Conservation (phyloP, 805 yeast species). For the Nadsonia fulvescens region DNA sequence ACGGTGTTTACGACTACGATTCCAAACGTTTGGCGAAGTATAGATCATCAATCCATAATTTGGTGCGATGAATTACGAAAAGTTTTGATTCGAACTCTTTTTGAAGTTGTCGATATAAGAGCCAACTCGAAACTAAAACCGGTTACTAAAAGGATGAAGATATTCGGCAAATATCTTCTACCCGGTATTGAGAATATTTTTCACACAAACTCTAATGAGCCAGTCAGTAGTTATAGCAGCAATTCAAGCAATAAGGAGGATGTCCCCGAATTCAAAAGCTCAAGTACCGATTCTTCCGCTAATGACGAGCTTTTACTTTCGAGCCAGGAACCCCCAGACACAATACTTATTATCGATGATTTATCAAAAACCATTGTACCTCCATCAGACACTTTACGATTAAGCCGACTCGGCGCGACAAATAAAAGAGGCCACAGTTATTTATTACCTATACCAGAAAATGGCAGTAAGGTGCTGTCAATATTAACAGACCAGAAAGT, state of each 20-base stretch:
- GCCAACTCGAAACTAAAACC: slow-evolving; percentile 23
- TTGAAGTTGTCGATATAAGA: slow-evolving; percentile 28
- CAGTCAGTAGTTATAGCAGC: neutral
- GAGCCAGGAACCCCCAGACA: too few relatives aligned
- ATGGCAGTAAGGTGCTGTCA: too few relatives aligned
- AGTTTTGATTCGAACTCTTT: slow-evolving; percentile 35
- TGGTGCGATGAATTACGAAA: slow-evolving; percentile 81
- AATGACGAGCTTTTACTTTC: too few relatives aligned
- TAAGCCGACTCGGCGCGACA: too few relatives aligned
- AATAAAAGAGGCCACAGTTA: too few relatives aligned
- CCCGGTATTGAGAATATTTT: slow-evolving; percentile 14
- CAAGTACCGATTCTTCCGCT: slow-evolving; percentile 2
- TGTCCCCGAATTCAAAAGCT: slow-evolving; percentile 1
- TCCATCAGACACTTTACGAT: too few relatives aligned
- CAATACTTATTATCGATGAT: too few relatives aligned
- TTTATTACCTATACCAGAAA: too few relatives aligned
- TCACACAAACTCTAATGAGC: neutral
- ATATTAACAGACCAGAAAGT: too few relatives aligned
- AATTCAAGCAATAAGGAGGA: slow-evolving; percentile 1
- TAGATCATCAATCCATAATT: slow-evolving; percentile 82
- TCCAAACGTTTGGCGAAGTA: slow-evolving; percentile 80
- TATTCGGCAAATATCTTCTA: slow-evolving; percentile 27
- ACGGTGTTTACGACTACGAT: slow-evolving; percentile 69
- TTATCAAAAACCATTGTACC: too few relatives aligned
- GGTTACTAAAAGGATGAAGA: slow-evolving; percentile 36